These are phyloP conservation scores for Penicillium sp. DNA, from an alignment of 2,329 filamentous ascomycete species.

Conservation along the genomic window DNA sequence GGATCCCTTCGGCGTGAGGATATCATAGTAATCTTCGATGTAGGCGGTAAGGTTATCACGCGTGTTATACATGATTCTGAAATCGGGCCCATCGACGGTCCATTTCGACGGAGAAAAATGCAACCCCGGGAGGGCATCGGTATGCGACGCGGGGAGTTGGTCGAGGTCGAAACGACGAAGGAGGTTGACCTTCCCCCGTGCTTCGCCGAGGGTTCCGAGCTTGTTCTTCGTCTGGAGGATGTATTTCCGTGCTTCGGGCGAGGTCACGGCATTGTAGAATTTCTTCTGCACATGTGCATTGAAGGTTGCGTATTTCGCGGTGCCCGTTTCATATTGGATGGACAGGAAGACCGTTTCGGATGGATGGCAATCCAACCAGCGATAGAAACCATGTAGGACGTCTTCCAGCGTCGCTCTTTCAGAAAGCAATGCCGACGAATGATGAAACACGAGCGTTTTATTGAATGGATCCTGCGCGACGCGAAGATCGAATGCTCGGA, in stretches of 20 bases:
- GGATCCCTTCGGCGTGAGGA: slow-evolving; percentile 30
- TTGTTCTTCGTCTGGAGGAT: slow-evolving; percentile 39
- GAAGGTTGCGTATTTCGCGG: slow-evolving; percentile 24
- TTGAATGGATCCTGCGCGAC: slow-evolving; percentile 50
- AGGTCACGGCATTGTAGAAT: slow-evolving; percentile 43
- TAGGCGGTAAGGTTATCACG: slow-evolving; percentile 41
- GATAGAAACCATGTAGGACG: slow-evolving; percentile 49
- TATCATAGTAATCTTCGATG: slow-evolving; percentile 52
- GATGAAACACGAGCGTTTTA: slow-evolving; percentile 50
- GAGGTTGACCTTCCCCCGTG: slow-evolving; percentile 43
- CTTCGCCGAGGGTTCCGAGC: slow-evolving; percentile 38
- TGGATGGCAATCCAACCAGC: slow-evolving; percentile 49
- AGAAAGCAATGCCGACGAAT: slow-evolving; percentile 46
- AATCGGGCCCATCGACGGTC: slow-evolving; percentile 45
- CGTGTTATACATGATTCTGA: slow-evolving; percentile 45
- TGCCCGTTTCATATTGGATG: slow-evolving; percentile 47
- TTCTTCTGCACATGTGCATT: slow-evolving; percentile 38
- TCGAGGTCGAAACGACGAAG: slow-evolving; percentile 49
- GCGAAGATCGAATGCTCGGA: slow-evolving; percentile 53
- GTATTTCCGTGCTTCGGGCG: slow-evolving; percentile 39
- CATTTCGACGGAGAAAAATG: slow-evolving; percentile 47
- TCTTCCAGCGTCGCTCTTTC: slow-evolving; percentile 46
- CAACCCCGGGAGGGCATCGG: slow-evolving; percentile 45
- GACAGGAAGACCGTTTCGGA: slow-evolving; percentile 49
- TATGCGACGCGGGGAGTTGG: slow-evolving; percentile 35